Conservation (phyloP, 768 basidiomycete genomes). For the Boletus bicolor region DNA sequence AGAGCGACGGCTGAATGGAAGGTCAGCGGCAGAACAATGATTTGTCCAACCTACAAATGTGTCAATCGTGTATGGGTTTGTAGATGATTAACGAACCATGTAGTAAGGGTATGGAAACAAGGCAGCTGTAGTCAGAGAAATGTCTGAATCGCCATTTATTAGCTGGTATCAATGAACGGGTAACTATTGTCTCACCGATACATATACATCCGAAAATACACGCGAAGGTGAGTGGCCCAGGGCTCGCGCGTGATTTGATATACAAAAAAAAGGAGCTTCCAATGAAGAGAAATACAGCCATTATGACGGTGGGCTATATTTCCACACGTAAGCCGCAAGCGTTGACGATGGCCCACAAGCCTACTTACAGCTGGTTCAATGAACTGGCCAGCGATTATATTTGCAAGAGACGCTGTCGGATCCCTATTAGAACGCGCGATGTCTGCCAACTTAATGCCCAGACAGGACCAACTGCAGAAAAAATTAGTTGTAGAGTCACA, state of each 20-base stretch:
- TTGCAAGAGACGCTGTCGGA: constrained; percentile 35
- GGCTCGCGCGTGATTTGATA: constrained; percentile 56
- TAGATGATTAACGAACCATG: constrained; percentile 28
- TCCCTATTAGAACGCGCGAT: constrained; percentile 47
- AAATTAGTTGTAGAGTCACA: background rate
- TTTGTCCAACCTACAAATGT: constrained; percentile 42
- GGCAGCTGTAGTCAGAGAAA: constrained; percentile 52
- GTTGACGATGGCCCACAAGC: background rate
- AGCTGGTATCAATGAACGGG: background rate
- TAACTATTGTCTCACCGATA: constrained; percentile 40
- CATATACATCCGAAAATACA: constrained; percentile 58
- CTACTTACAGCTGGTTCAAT: constrained; percentile 46
- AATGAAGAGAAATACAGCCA: constrained; percentile 60
- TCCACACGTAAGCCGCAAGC: background rate
- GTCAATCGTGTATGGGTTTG: background rate
- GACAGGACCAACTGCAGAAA: constrained; percentile 56
- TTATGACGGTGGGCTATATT: constrained; percentile 52
- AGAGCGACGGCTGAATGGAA: constrained; percentile 60
- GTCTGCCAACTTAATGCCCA: constrained; percentile 62
- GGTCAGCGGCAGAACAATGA: constrained; percentile 53
- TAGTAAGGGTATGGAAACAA: constrained; percentile 70
- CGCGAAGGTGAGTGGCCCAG: constrained; percentile 60
- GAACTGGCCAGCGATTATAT: constrained; percentile 50
- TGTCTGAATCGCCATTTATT: constrained; percentile 40
- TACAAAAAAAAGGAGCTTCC: constrained; percentile 57